Percentiles rank a stretch among this genome's conserved stretches.
These are phyloP conservation scores for Gnomoniopsis smithogilvyi DNA, from an alignment of 2,329 filamentous ascomycete species.

Conservation along the genomic window DNA sequence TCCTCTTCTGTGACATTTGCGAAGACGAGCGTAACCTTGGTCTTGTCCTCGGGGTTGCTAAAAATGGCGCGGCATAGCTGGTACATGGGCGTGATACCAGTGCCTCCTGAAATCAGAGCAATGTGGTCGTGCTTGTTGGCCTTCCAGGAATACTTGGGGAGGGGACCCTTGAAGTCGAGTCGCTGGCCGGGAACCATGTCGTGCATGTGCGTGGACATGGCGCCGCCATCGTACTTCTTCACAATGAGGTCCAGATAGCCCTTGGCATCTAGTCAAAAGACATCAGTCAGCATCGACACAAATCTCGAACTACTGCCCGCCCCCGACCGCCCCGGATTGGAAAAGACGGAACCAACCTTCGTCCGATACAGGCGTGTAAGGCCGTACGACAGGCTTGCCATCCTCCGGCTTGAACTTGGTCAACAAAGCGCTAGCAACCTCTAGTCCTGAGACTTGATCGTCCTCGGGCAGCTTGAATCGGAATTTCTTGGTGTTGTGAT, in stretches of 20 bases:
- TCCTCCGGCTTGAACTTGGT: conserved; percentile 87
- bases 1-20: conserved; percentile 89
- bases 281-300: background rate
- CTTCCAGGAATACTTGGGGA: conserved; percentile 89
- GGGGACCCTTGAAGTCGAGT: conserved; percentile 90
- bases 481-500: conserved; percentile 93
- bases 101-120: conserved; percentile 85
- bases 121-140: conserved; percentile 93
- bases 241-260: conserved; percentile 87
- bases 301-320: no score
- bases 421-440: conserved; percentile 80
- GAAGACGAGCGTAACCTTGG: conserved; percentile 93
- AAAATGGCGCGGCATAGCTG: conserved; percentile 90
- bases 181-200: conserved; percentile 75
- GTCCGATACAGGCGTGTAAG: conserved; percentile 90
- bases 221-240: conserved; percentile 86
- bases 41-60: conserved; percentile 94
- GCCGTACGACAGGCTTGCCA: conserved; percentile 83
- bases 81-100: conserved; percentile 97
- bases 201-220: conserved; percentile 90
- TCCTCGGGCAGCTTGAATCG: conserved; percentile 83
- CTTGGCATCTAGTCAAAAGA: conserved; percentile 57
- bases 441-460: conserved; percentile 79
- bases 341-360: conserved; percentile 55
- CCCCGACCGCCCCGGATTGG: no score